Base-by-base conservation (phyloP, 2,329 filamentous ascomycete species). In the Dactylellina haptotyla region DNA sequence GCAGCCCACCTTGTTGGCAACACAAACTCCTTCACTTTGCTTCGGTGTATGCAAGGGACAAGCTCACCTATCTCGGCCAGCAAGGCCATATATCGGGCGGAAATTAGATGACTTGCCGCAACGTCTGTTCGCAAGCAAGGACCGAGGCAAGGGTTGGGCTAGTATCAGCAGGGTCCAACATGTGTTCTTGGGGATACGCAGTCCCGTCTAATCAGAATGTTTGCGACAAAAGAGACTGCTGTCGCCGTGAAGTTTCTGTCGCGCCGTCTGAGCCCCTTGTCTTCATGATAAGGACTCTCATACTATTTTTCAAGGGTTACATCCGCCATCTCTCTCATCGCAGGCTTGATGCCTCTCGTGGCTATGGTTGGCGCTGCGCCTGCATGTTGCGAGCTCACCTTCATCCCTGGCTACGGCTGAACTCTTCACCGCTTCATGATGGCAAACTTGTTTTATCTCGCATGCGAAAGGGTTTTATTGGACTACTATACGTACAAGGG, bases 401-500 rank as follows among this genome's bases (percentile, higher is more conserved):
- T 45, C 12, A 30, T 23, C 45, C 63, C 43, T 45, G 30, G 43
- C 16, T 53, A 39, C 54, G 53, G 53, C 63, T 59, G 45, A 59
- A n/a, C 14, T 25, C 18, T 14, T 25, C 26, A 59, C 26, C 9
- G 34, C 25, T 26, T 2, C 26, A 20, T 25, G 9, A 26, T 26
- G 8, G 4, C 9, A 45, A 37, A 23, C n/a, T n/a, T n/a, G 4
- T 8, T 4, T 20, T 28, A 25, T 59, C 43, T 67, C 63, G 63
- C 63, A 67, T 67, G 63, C 63, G 63, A 67, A 67, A 3, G 12
- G 51, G 25, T 57, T 58, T 67, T 53, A 69, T 69, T 69, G 56
- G 20, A 69, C 39, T 23, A 20, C 6, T 61, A 69, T 62, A 69
- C 46, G 43, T 50, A 66, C 62, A 67, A 37, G 48, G 64, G 54